Percentiles rank a stretch among this genome's conserved stretches.
Conservation (phyloP, 345 rosid genomes). For the Aquilaria sinensis region DNA sequence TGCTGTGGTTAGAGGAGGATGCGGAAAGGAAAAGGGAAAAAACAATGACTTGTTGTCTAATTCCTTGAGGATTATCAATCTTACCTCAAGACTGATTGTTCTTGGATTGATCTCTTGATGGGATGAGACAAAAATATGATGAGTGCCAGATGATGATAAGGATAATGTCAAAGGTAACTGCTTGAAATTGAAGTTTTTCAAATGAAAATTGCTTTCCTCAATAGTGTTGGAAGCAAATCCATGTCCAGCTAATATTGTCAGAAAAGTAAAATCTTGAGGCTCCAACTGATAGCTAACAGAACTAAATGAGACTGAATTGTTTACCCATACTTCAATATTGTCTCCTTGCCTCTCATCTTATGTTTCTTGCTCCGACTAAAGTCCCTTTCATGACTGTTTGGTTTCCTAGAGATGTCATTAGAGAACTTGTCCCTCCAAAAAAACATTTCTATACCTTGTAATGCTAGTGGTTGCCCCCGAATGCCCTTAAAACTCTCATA, state of each 20-base stretch:
- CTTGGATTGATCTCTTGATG: conserved; percentile 31
- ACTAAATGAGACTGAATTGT: conserved; percentile 24
- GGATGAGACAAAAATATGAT: conserved; percentile 36
- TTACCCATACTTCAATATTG: conserved; percentile 15
- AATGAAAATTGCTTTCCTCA: conserved; percentile 15
- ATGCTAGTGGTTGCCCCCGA: conserved; percentile 81
- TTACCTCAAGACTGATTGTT: conserved; percentile 63
- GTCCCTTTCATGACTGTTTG: conserved; percentile 25
- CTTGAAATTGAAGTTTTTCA: conserved; percentile 29
- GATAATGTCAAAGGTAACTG: conserved; percentile 46
- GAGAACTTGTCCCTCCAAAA: conserved; percentile 24
- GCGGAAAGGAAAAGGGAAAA: conserved; percentile 72
- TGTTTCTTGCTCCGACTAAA: conserved; percentile 14
- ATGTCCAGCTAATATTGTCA: conserved; percentile 23
- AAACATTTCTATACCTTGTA: conserved; percentile 40
- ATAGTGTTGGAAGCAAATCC: conserved; percentile 22
- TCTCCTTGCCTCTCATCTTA: conserved; percentile 16
- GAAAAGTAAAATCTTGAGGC: conserved; percentile 29
- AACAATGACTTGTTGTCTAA: conserved; percentile 78
- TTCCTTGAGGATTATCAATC: conserved; percentile 91
- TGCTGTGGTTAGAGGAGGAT: conserved; percentile 18
- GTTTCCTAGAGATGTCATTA: conserved; percentile 22
- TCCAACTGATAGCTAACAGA: conserved; percentile 34
- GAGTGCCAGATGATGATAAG: conserved; percentile 37
- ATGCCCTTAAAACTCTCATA: conserved; percentile 71